Conservation (phyloP, 108 stramenopile species). For the Craspedostauros australis region DNA sequence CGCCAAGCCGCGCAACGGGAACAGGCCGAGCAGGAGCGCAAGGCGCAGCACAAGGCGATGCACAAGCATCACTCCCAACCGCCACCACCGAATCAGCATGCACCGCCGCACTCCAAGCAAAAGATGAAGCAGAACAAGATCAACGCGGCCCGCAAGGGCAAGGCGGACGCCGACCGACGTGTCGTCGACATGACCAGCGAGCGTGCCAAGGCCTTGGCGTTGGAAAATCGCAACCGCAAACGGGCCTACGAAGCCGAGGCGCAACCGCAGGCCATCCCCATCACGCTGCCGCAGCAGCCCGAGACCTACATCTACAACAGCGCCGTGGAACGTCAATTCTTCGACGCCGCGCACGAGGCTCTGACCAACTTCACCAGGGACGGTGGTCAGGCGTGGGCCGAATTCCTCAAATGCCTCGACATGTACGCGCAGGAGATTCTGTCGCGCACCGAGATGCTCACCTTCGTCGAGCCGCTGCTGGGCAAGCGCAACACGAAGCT, state of each 20-base stretch:
- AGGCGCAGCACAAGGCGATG: neutral
- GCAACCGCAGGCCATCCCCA: conserved; percentile 2
- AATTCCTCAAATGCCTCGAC: conserved; percentile 92
- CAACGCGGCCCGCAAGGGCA: neutral
- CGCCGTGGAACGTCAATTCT: conserved; percentile 86
- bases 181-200: conserved; percentile 71
- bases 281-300: conserved; percentile 26
- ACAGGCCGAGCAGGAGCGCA: conserved; percentile 20
- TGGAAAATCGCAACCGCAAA: conserved; percentile 13
- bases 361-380: conserved; percentile 75
- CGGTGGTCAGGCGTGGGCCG: conserved; percentile 88
- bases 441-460: conserved; percentile 84
- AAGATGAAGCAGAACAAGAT: neutral
- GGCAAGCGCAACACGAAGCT: conserved; percentile 83
- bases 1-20: conserved; percentile 57
- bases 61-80: neutral
- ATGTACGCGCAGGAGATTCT: conserved; percentile 94
- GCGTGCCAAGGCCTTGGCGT: neutral
- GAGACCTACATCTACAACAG: conserved; percentile 79
- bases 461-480: conserved; percentile 85
- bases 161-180: conserved; percentile 15
- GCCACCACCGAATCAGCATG: too few species aligned
- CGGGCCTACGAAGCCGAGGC: conserved; percentile 8
- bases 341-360: conserved; percentile 81
- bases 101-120: neutral